Evolutionary conservation across 1,284 basidiomycete genomes (phyloP).

Genomic region (Sphaerobolus stellatus): DNA sequence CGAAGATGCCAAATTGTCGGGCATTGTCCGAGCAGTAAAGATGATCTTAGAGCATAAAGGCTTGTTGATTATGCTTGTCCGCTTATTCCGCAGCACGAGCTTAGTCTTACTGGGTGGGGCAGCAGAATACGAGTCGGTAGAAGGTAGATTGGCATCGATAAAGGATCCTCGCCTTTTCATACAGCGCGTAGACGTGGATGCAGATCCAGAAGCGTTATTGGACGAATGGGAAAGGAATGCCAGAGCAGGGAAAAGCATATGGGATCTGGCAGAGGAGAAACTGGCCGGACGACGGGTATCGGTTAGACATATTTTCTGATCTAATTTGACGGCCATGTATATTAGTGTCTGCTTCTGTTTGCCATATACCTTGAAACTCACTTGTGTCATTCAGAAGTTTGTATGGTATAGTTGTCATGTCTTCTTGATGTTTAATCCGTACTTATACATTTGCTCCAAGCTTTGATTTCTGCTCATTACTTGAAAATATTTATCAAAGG

Average conservation of each 20-base stretch:
- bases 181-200: not conserved
- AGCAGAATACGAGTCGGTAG: not conserved
- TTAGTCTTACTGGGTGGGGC: not conserved
- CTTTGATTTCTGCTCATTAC: no score
- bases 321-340: no score
- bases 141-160: conserved; percentile 1
- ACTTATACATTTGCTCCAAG: no score
- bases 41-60: not conserved
- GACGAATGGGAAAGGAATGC: conserved; percentile 8
- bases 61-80: not conserved
- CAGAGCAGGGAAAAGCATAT: not conserved
- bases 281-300: no score
- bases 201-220: not conserved
- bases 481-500: no score
- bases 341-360: no score
- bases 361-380: no score
- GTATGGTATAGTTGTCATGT: no score
- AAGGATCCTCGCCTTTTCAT: conserved; percentile 2
- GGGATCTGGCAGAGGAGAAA: not conserved
- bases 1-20: not conserved
- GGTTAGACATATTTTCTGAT: no score
- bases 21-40: not conserved
- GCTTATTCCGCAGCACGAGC: not conserved
- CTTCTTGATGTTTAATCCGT: no score
- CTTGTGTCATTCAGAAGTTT: no score